phyloP scores from a whole-genome alignment of 2,329 filamentous ascomycete species.

The Furcasterigmium sp. region DNA sequence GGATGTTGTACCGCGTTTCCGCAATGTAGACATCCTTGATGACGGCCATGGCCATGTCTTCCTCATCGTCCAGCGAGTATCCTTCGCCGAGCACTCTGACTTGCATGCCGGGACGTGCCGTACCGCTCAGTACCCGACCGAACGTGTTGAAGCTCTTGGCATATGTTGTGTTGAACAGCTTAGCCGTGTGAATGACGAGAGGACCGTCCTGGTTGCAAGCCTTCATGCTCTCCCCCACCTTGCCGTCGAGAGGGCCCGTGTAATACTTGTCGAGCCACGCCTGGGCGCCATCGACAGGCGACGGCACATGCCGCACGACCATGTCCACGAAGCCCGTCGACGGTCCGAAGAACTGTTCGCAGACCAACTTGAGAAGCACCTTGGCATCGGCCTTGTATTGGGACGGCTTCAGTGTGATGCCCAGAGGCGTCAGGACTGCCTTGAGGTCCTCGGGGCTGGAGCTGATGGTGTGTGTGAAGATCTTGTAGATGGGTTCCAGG shows the following conservation, averaged over 20 bases:
- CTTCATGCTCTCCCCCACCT: slow-evolving; percentile 73
- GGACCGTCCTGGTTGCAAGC: slow-evolving; percentile 85
- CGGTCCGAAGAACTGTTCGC: slow-evolving; percentile 91
- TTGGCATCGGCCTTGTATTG: slow-evolving; percentile 89
- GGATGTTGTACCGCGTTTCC: slow-evolving; percentile 88
- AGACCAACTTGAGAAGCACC: slow-evolving; percentile 81
- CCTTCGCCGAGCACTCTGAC: slow-evolving; percentile 92
- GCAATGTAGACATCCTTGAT: slow-evolving; percentile 85
- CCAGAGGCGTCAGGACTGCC: slow-evolving; percentile 69
- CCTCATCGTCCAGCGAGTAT: slow-evolving; percentile 94
- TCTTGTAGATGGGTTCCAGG: slow-evolving; percentile 94
- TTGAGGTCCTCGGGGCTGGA: slow-evolving; percentile 82
- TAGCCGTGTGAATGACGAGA: slow-evolving; percentile 85
- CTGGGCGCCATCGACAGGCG: slow-evolving; percentile 72
- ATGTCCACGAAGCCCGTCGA: slow-evolving; percentile 93
- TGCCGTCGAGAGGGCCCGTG: slow-evolving; percentile 81
- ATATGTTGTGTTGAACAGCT: slow-evolving; percentile 85
- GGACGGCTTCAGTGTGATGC: slow-evolving; percentile 84
- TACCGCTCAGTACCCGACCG: slow-evolving; percentile 88
- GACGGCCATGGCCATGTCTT: slow-evolving; percentile 88
- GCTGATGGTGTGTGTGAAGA: slow-evolving; percentile 92
- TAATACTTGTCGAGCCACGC: slow-evolving; percentile 81
- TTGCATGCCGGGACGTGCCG: slow-evolving; percentile 72
- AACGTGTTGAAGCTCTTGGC: slow-evolving; percentile 89
- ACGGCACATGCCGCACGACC: slow-evolving; percentile 84